Evolutionary conservation across 2,329 filamentous ascomycete species (phyloP).

Genomic region (Stagonosporopsis rhizophila): DNA sequence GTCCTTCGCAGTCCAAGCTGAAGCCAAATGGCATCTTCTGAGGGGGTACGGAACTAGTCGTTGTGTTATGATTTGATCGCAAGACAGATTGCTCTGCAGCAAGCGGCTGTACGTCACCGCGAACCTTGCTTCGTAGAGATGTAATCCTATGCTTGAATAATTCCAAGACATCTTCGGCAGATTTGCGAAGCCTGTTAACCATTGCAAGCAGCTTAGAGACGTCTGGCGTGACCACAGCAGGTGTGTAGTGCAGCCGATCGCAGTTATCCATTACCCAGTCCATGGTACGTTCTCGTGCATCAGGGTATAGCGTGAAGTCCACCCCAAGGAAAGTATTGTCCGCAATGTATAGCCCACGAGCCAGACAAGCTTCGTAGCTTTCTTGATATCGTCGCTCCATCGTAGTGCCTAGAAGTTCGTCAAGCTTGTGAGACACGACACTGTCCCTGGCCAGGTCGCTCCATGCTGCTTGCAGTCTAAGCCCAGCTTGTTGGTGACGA

Average conservation of each 20-base stretch:
- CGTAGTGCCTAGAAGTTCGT: conserved; percentile 9
- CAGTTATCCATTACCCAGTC: conserved; percentile 35
- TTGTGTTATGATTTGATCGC: neutral
- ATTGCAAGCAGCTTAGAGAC: conserved; percentile 1
- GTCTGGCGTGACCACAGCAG: conserved; percentile 2
- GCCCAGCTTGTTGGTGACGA: conserved; percentile 13
- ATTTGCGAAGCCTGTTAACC: neutral
- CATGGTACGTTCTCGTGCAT: conserved; percentile 27
- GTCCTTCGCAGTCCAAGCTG: conserved; percentile 9
- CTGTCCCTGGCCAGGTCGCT: conserved; percentile 6
- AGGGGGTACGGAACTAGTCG: neutral
- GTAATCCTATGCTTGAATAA: neutral
- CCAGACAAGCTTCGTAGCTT: conserved; percentile 35
- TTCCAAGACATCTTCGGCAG: neutral
- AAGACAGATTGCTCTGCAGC: neutral
- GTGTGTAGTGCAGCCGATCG: conserved; percentile 27
- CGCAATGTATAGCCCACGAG: conserved; percentile 26
- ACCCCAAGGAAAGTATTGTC: conserved; percentile 18
- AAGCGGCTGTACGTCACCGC: neutral
- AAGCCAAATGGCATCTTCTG: conserved; percentile 23
- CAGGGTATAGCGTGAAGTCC: conserved; percentile 21
- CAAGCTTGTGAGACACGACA: conserved; percentile 16
- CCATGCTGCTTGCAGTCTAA: conserved; percentile 3
- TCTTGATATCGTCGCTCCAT: conserved; percentile 27
- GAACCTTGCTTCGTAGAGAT: neutral